Percentiles rank a stretch among this genome's conserved stretches.
These are phyloP conservation scores for Salix viminalis DNA, from an alignment of 345 rosid species.

Conservation along the genomic window DNA sequence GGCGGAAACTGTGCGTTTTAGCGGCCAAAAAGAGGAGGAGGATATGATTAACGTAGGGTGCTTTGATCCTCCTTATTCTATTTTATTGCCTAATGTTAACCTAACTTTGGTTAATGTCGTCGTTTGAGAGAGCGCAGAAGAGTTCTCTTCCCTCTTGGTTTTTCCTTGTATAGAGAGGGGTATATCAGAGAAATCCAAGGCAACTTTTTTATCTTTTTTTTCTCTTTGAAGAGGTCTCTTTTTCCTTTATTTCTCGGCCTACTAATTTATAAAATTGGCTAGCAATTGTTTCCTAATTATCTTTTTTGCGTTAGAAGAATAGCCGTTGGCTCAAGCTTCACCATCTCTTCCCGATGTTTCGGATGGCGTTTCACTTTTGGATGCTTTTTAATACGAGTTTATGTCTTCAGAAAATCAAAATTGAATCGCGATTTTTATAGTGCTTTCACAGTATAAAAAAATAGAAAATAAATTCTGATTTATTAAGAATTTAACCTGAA, in stretches of 20 bases:
- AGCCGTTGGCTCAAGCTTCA: too few species aligned
- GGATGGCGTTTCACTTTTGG: too few species aligned
- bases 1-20: neutral
- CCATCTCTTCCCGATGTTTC: too few species aligned
- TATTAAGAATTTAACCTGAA: too few species aligned
- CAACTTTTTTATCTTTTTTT: neutral
- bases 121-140: slow-evolving; percentile 12
- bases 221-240: neutral
- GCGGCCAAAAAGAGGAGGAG: neutral
- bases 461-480: too few species aligned
- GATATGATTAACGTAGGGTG: slow-evolving; percentile 1
- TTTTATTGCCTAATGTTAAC: slow-evolving; percentile 19
- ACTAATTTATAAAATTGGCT: slow-evolving; percentile 10
- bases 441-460: too few species aligned
- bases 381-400: too few species aligned
- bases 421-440: too few species aligned
- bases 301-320: too few species aligned
- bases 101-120: slow-evolving; percentile 5
- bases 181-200: slow-evolving; percentile 16
- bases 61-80: slow-evolving; percentile 1
- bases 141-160: slow-evolving; percentile 19
- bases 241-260: neutral
- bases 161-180: slow-evolving; percentile 22
- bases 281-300: too few species aligned
- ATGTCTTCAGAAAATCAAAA: too few species aligned